phyloP scores from a whole-genome alignment of 257 asterid species.

The Fraxinus quadrangulata region DNA sequence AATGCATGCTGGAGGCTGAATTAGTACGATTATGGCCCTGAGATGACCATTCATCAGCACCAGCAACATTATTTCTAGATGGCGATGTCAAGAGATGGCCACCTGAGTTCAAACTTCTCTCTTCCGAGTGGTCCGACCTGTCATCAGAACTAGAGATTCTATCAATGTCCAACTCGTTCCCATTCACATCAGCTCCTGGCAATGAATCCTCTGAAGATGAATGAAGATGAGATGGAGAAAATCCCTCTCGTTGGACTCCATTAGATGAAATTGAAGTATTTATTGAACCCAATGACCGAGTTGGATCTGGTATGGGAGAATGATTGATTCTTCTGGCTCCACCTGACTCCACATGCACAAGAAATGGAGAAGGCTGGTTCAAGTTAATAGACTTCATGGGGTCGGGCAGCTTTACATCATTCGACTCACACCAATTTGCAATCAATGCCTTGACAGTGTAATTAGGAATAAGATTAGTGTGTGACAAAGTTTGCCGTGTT shows the following conservation, averaged over 20 bases:
- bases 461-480: constrained; percentile 80
- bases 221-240: constrained; percentile 60
- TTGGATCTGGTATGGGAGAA: constrained; percentile 43
- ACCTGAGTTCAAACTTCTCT: constrained; percentile 46
- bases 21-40: constrained; percentile 59
- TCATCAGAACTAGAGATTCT: constrained; percentile 56
- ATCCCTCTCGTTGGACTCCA: constrained; percentile 40
- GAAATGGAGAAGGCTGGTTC: not conserved
- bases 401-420: constrained; percentile 75
- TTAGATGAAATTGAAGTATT: constrained; percentile 39
- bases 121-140: constrained; percentile 62
- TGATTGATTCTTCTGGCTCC: constrained; percentile 48
- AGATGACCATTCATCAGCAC: constrained; percentile 43
- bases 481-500: constrained; percentile 78
- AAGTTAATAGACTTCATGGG: constrained; percentile 45
- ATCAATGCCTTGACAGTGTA: constrained; percentile 89
- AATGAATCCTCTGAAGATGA: constrained; percentile 63
- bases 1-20: constrained; percentile 65
- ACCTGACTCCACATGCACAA: constrained; percentile 21
- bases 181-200: constrained; percentile 51
- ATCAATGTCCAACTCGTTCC: constrained; percentile 45
- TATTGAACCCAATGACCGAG: constrained; percentile 44
- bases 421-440: constrained; percentile 79
- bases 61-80: constrained; percentile 42
- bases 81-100: constrained; percentile 42